These are phyloP conservation scores for Conticribra weissflogii DNA, from an alignment of 108 stramenopile species.

Conservation along the genomic window DNA sequence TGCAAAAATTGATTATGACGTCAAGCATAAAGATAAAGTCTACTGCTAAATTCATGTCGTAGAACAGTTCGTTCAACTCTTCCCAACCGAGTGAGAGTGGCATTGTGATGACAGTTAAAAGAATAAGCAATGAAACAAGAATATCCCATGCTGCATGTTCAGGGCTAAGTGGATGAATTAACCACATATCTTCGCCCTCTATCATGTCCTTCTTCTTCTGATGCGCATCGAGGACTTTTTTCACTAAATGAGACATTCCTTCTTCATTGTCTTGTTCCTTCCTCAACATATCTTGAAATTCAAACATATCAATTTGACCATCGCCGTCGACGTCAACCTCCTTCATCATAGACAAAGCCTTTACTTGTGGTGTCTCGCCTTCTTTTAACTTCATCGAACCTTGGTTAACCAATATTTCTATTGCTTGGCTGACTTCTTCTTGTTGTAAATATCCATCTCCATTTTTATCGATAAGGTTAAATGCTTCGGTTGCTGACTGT, in stretches of 20 bases:
- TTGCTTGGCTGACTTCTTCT: constrained; percentile 54
- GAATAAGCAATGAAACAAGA: constrained; percentile 51
- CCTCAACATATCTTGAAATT: constrained; percentile 49
- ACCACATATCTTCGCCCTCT: constrained; percentile 42
- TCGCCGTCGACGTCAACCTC: constrained; percentile 57
- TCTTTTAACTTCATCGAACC: constrained; percentile 40
- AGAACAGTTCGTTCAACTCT: constrained; percentile 47
- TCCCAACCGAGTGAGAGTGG: constrained; percentile 67
- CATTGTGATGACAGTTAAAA: constrained; percentile 56
- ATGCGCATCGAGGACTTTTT: constrained; percentile 52
- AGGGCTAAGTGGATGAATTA: constrained; percentile 56
- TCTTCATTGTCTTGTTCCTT: constrained; percentile 16
- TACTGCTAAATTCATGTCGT: constrained; percentile 52
- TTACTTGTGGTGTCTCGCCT: constrained; percentile 46
- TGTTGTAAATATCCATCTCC: constrained; percentile 56
- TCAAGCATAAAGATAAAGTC: constrained; percentile 68
- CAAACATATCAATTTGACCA: constrained; percentile 57
- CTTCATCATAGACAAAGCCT: no score
- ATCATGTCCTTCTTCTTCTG: constrained; percentile 54
- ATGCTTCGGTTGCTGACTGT: constrained; percentile 57
- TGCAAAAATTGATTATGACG: constrained; percentile 71
- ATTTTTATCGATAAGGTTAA: constrained; percentile 58
- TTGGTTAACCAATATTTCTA: constrained; percentile 47
- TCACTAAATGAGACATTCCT: constrained; percentile 52
- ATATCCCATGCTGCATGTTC: constrained; percentile 58